Percentiles rank a stretch among this genome's conserved stretches.
Evolutionary conservation across 2,329 filamentous ascomycete species (phyloP).

Genomic region (Colletotrichum orchidophilum): DNA sequence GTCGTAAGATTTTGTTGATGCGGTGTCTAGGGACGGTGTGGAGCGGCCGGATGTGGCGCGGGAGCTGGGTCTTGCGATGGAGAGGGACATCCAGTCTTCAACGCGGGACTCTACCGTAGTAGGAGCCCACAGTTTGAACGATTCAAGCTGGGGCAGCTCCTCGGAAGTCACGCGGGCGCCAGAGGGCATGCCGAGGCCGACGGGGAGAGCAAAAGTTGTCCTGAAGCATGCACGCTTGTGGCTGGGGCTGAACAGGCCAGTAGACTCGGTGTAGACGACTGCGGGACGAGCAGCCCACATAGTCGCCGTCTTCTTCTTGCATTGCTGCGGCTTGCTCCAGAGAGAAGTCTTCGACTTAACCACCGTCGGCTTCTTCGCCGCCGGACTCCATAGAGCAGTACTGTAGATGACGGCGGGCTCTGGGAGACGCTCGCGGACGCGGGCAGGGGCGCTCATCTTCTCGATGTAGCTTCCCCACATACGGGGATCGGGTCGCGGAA

Average conservation of each 20-base stretch:
- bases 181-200: constrained; percentile 30
- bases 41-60: constrained; percentile 16
- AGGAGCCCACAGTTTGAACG: constrained; percentile 46
- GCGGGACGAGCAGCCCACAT: constrained; percentile 34
- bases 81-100: constrained; percentile 36
- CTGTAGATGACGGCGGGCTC: constrained; percentile 47
- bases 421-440: constrained; percentile 41
- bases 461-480: constrained; percentile 48
- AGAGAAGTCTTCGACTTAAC: constrained; percentile 4
- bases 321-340: constrained; percentile 24
- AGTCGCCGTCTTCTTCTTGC: neutral
- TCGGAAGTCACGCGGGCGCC: constrained; percentile 38
- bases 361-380: neutral
- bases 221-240: constrained; percentile 36
- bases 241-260: constrained; percentile 36
- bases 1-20: constrained; percentile 13
- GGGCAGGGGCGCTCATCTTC: constrained; percentile 38
- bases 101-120: neutral
- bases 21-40: constrained; percentile 23
- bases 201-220: constrained; percentile 29
- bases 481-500: constrained; percentile 48
- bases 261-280: constrained; percentile 11
- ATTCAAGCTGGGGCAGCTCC: constrained; percentile 43
- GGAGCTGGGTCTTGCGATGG: neutral
- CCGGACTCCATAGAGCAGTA: constrained; percentile 45